Evolutionary conservation across 2,329 filamentous ascomycete species (phyloP).

Genomic region (Fusarium luffae): DNA sequence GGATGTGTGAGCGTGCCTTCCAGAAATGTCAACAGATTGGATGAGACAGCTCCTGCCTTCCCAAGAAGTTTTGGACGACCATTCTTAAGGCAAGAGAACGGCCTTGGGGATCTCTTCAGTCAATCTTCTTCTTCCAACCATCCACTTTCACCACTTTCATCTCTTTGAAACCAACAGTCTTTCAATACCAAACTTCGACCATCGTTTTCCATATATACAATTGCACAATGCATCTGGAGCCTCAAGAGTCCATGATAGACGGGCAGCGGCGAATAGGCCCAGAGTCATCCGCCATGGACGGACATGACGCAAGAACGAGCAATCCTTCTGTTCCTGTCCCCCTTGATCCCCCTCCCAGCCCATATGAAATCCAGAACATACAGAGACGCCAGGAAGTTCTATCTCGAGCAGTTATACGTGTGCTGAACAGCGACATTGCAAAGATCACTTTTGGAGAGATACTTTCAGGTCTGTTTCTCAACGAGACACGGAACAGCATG

Average conservation of each 20-base stretch:
- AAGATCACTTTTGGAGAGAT: not conserved
- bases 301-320: not conserved
- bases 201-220: not conserved
- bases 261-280: too few relatives aligned
- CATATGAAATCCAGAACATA: not conserved
- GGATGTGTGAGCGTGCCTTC: conserved; percentile 15
- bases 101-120: not conserved
- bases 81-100: not conserved
- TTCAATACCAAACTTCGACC: not conserved
- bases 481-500: not conserved
- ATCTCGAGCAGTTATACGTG: not conserved
- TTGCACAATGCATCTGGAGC: not conserved
- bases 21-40: not conserved
- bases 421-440: not conserved
- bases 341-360: too few relatives aligned
- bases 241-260: too few relatives aligned
- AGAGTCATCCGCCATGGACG: not conserved
- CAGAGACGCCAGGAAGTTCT: not conserved
- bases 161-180: not conserved
- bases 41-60: not conserved
- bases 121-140: not conserved
- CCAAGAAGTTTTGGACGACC: not conserved
- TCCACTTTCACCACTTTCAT: not conserved
- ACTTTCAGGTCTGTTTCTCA: not conserved
- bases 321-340: too few relatives aligned